Percentiles rank a stretch among this genome's conserved stretches.
phyloP scores from a whole-genome alignment of 2,329 filamentous ascomycete species.

The Calonectria ilicicola region DNA sequence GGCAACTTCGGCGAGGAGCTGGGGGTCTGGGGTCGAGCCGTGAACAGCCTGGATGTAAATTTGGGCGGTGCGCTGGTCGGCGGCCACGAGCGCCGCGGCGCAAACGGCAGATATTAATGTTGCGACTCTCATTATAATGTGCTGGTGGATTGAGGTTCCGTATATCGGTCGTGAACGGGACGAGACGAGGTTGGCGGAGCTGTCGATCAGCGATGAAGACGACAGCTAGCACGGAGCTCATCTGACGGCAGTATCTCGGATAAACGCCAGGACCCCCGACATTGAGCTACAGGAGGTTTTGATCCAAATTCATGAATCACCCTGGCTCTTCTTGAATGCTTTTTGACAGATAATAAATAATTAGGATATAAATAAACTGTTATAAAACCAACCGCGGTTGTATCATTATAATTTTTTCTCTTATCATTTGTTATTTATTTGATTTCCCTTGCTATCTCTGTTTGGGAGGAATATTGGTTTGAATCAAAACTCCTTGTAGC shows the following conservation, averaged over 20 bases:
- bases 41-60: slow-evolving; percentile 67
- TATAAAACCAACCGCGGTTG: too few species aligned
- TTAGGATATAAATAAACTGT: too few species aligned
- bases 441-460: too few species aligned
- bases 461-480: too few species aligned
- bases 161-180: slow-evolving; percentile 1
- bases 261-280: slow-evolving; percentile 20
- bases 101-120: slow-evolving; percentile 57
- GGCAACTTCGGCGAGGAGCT: slow-evolving; percentile 66
- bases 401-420: too few species aligned
- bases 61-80: slow-evolving; percentile 58
- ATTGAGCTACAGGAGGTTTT: neutral
- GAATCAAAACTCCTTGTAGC: too few species aligned
- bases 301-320: neutral
- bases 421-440: too few species aligned
- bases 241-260: slow-evolving; percentile 34
- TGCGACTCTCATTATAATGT: slow-evolving; percentile 54
- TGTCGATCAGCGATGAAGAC: slow-evolving; percentile 26
- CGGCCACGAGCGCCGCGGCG: slow-evolving; percentile 53
- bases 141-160: neutral
- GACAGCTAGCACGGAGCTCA: slow-evolving; percentile 33
- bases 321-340: too few species aligned
- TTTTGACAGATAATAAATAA: too few species aligned
- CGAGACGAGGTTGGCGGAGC: slow-evolving; percentile 17
- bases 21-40: slow-evolving; percentile 46